phyloP scores from a whole-genome alignment of 805 yeast genomes.

The Wickerhamiella lipophila region DNA sequence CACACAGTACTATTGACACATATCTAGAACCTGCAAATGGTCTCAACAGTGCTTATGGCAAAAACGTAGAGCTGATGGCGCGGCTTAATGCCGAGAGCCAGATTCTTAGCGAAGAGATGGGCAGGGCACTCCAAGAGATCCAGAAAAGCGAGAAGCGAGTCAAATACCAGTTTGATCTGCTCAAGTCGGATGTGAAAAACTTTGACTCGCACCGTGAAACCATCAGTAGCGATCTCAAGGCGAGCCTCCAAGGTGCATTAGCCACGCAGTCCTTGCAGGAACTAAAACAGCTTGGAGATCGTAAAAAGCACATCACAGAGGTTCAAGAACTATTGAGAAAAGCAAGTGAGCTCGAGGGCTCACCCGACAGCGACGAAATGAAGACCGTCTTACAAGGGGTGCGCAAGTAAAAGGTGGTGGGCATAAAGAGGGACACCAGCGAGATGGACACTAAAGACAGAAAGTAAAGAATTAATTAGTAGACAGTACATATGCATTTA shows the following conservation, averaged over 20 bases:
- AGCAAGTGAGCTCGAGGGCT: slow-evolving; percentile 22
- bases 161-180: slow-evolving; percentile 27
- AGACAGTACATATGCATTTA: not conserved
- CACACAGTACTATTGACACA: slow-evolving; percentile 23
- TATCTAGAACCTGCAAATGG: slow-evolving; percentile 16
- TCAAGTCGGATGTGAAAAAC: slow-evolving; percentile 23
- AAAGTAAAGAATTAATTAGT: too few species aligned
- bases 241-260: slow-evolving; percentile 10
- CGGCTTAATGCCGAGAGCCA: slow-evolving; percentile 25
- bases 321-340: slow-evolving; percentile 22
- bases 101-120: slow-evolving; percentile 24
- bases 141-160: slow-evolving; percentile 22
- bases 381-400: not conserved
- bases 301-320: slow-evolving; percentile 20
- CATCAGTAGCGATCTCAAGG: slow-evolving; percentile 14
- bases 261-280: slow-evolving; percentile 16
- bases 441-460: too few species aligned
- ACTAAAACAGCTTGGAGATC: slow-evolving; percentile 21
- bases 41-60: slow-evolving; percentile 22
- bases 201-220: slow-evolving; percentile 19
- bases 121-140: slow-evolving; percentile 21
- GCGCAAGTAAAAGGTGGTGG: not conserved
- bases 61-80: slow-evolving; percentile 25
- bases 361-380: slow-evolving; percentile 24
- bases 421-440: too few species aligned